Evolutionary conservation across 441 rosid genomes (phyloP), one percentile per base, ranked within the genome.

Genomic region (Arabidopsis lyrata): DNA sequence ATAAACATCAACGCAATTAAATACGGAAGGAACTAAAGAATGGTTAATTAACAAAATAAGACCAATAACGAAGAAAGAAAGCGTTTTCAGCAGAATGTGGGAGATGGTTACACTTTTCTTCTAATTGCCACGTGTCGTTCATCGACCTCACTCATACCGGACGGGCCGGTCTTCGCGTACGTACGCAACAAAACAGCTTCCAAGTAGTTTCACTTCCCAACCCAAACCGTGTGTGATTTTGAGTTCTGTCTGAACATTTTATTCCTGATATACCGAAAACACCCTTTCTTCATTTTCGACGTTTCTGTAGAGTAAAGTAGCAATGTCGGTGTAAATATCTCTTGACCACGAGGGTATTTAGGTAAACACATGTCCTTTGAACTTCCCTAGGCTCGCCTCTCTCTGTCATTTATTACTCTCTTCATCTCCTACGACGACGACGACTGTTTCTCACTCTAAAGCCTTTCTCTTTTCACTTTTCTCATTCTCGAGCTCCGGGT

Each of bases 401-500:
- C 60, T 63, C 70, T 70, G 49, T 65, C 68, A 70, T 66, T 77
- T 65, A 66, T 27, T 24, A 15, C 44, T 22, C 68, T 68, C 50
- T 22, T 67, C 60, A 3, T 20, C 57, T 35, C 58, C 64, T 74
- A 18, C 32, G 18, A 47, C 22, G 20, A 47, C 22, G 20, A 18
- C 20, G 50, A 45, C 50, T 45, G 22, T 48, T 15, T 48, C 52
- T 48, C 13, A 3, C 5, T 16, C 52, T 47, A 48, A 48, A 48
- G 12, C 31, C 8, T 18, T 8, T 18, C 5, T 48, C 53, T 16
- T 41, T 39, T 31, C 70, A 7, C 75, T 68, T 68, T 27, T 9
- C 6, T 32, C 53, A 56, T 63, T 52, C 81, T 77, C 65, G 77
- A 77, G 81, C 81, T 60, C 77, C 59, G 81, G 48, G 69, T 66